phyloP scores from a whole-genome alignment of 495 filamentous ascomycete genomes.

The Lophium mytilinum region DNA sequence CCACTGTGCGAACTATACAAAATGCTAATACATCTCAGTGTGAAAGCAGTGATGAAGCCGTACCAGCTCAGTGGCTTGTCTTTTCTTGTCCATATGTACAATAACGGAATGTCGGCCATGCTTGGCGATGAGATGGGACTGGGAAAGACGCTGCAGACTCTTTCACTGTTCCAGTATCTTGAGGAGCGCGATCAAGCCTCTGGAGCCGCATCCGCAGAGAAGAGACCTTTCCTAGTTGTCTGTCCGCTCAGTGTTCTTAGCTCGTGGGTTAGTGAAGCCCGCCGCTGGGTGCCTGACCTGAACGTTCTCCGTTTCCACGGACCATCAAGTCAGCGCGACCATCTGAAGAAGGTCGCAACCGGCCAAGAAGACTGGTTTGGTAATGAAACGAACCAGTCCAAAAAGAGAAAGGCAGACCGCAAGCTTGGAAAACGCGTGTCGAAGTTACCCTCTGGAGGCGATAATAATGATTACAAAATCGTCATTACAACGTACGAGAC shows the following conservation, averaged over 20 bases:
- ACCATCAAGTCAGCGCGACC: slow-evolving; percentile 38
- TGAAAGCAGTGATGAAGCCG: slow-evolving; percentile 50
- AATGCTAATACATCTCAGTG: slow-evolving; percentile 11
- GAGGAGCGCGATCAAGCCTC: slow-evolving; percentile 31
- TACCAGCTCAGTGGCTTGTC: slow-evolving; percentile 57
- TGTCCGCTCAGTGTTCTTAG: slow-evolving; percentile 52
- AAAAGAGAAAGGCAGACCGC: slow-evolving; percentile 28
- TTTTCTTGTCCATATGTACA: slow-evolving; percentile 50
- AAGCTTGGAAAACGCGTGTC: slow-evolving; percentile 39
- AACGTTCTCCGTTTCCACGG: slow-evolving; percentile 53
- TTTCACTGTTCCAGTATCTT: slow-evolving; percentile 48
- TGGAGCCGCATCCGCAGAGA: slow-evolving; percentile 23
- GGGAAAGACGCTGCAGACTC: slow-evolving; percentile 53
- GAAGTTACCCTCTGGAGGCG: slow-evolving; percentile 51
- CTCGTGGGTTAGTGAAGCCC: slow-evolving; percentile 49
- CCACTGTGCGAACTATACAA: background rate
- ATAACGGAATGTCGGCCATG: slow-evolving; percentile 51
- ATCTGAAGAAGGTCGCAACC: slow-evolving; percentile 43
- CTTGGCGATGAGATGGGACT: slow-evolving; percentile 60
- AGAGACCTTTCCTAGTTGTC: slow-evolving; percentile 50
- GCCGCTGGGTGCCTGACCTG: slow-evolving; percentile 51
- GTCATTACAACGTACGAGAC: slow-evolving; percentile 58
- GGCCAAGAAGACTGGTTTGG: slow-evolving; percentile 37
- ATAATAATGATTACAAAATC: slow-evolving; percentile 39
- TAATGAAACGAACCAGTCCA: slow-evolving; percentile 31